These are phyloP conservation scores for Diaporthe citrichinensis DNA, from an alignment of 2,329 filamentous ascomycete genomes.

Conservation along the genomic window DNA sequence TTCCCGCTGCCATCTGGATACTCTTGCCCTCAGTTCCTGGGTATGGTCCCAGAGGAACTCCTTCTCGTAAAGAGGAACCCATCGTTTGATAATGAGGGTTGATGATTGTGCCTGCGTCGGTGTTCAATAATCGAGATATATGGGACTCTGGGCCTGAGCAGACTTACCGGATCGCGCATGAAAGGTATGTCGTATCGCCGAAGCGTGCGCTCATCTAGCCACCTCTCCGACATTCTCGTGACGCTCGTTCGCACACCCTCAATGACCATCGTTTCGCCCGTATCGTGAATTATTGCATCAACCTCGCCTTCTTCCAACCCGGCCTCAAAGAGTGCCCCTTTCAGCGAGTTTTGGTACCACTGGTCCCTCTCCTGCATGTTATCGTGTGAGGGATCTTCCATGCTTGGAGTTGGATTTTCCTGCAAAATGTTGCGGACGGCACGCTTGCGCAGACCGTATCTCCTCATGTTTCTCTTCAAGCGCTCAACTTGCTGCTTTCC, in stretches of 20 bases:
- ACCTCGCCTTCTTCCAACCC: not conserved
- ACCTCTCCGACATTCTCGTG: not conserved
- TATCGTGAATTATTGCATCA: not conserved
- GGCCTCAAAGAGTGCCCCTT: not conserved
- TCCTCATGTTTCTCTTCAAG: conserved; percentile 1
- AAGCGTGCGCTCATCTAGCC: not conserved
- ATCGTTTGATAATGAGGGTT: not conserved
- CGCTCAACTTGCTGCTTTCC: not conserved
- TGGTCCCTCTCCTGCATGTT: not conserved
- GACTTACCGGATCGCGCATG: not conserved
- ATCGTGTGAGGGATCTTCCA: not conserved
- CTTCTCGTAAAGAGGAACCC: not conserved
- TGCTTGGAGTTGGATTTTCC: not conserved
- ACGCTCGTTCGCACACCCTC: not conserved
- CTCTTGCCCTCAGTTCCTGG: not conserved
- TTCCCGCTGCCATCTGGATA: not conserved
- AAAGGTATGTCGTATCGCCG: not conserved
- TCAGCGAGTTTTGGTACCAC: conserved; percentile 3
- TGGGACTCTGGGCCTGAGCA: not conserved
- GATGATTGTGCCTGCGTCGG: not conserved
- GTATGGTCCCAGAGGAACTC: not conserved
- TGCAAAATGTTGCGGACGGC: not conserved
- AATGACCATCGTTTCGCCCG: not conserved
- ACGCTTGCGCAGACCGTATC: not conserved
- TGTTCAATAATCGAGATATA: not conserved